These are phyloP conservation scores for Ceratocystis diversiconidia DNA, from an alignment of 2,329 filamentous ascomycete species.

Conservation along the genomic window DNA sequence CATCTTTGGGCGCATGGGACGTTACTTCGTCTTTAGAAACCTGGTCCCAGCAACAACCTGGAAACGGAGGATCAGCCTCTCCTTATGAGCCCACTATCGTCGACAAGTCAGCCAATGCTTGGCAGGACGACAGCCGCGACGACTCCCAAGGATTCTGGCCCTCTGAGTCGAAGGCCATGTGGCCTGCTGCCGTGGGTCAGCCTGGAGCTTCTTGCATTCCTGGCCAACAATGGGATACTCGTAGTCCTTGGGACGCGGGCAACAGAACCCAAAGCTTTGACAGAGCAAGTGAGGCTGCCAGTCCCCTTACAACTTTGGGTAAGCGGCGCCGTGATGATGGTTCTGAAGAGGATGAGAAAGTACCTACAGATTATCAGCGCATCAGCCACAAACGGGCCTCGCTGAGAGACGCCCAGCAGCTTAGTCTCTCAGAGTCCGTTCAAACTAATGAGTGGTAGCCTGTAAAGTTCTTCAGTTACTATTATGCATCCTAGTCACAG, in stretches of 20 bases:
- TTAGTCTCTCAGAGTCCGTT: background rate
- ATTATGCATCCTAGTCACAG: background rate
- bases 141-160: slow-evolving; percentile 10
- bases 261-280: slow-evolving; percentile 12
- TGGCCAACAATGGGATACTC: slow-evolving; percentile 3
- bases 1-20: slow-evolving; percentile 8
- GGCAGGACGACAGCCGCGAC: slow-evolving; percentile 11
- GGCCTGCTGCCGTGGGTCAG: background rate
- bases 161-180: slow-evolving; percentile 9
- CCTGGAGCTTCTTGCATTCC: background rate
- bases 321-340: slow-evolving; percentile 15
- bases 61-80: slow-evolving; percentile 9
- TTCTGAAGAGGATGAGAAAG: slow-evolving; percentile 9
- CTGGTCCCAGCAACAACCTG: slow-evolving; percentile 10
- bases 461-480: background rate
- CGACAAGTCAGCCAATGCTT: slow-evolving; percentile 9
- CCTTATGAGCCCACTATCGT: slow-evolving; percentile 16
- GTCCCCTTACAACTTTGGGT: slow-evolving; percentile 11
- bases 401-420: background rate
- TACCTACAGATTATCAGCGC: slow-evolving; percentile 8
- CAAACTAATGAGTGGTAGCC: slow-evolving; percentile 8
- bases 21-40: slow-evolving; percentile 8
- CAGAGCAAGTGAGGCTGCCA: slow-evolving; percentile 7
- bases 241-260: slow-evolving; percentile 14
- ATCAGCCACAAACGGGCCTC: slow-evolving; percentile 7